Conservation (phyloP, 2,329 filamentous ascomycete genomes). For the Colletotrichum horii region DNA sequence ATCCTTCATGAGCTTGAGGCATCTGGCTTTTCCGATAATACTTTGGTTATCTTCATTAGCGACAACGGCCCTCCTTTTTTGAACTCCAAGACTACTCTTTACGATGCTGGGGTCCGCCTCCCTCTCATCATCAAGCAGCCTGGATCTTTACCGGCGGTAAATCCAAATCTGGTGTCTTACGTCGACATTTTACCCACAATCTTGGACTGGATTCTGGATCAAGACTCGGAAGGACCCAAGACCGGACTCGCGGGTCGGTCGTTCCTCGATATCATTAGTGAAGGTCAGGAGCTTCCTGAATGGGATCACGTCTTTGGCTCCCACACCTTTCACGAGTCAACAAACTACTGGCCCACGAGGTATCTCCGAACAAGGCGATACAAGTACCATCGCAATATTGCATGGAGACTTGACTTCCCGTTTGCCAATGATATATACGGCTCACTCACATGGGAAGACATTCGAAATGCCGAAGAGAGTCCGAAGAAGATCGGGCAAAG, state of each 20-base stretch:
- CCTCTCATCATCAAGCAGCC: not conserved
- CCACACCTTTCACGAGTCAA: conserved; percentile 56
- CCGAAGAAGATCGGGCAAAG: conserved; percentile 13
- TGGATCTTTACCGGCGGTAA: not conserved
- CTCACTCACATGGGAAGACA: conserved; percentile 46
- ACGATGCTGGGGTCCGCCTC: conserved; percentile 33
- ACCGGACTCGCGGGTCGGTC: not conserved
- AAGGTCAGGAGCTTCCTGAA: conserved; percentile 19
- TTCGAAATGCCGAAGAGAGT: conserved; percentile 31
- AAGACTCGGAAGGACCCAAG: not conserved
- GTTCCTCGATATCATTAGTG: not conserved
- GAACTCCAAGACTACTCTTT: conserved; percentile 57
- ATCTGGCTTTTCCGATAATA: conserved; percentile 36
- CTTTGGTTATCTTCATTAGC: conserved; percentile 50
- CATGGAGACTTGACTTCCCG: conserved; percentile 42
- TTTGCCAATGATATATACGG: conserved; percentile 52
- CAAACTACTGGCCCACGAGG: conserved; percentile 56
- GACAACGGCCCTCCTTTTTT: conserved; percentile 56
- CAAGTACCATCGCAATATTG: not conserved
- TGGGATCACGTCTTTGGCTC: conserved; percentile 51
- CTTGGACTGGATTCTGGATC: not conserved
- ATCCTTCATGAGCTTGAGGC: not conserved
- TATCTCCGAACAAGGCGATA: conserved; percentile 41
- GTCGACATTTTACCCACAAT: not conserved
- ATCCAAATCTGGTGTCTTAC: not conserved